These are phyloP conservation scores for Wallacemonas sp. DNA, from an alignment of 208 protist species.

Conservation along the genomic window DNA sequence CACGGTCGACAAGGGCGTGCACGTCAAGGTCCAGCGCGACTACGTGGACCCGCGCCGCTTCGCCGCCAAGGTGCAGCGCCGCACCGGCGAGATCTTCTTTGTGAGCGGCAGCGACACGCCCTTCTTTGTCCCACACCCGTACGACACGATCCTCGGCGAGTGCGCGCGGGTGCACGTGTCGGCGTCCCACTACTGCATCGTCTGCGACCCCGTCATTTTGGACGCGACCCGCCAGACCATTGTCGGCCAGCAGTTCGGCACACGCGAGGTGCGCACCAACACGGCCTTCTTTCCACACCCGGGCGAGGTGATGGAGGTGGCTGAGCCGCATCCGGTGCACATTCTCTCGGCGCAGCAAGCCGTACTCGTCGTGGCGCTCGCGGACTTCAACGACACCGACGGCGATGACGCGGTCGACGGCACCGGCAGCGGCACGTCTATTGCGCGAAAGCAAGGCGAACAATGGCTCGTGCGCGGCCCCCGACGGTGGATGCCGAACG, in stretches of 20 bases:
- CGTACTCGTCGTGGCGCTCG: constrained; percentile 72
- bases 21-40: constrained; percentile 73
- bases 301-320: constrained; percentile 69
- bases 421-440: constrained; percentile 16
- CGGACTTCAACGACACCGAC: constrained; percentile 64
- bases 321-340: constrained; percentile 58
- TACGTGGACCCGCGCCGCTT: constrained; percentile 90
- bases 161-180: constrained; percentile 68
- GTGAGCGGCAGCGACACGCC: constrained; percentile 81
- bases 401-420: background rate
- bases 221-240: constrained; percentile 23
- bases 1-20: constrained; percentile 77
- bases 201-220: constrained; percentile 34
- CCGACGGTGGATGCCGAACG: constrained; percentile 69
- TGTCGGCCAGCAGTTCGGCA: constrained; percentile 29
- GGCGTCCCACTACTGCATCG: constrained; percentile 36
- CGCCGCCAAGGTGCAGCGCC: constrained; percentile 52
- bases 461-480: constrained; percentile 91
- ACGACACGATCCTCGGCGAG: constrained; percentile 83
- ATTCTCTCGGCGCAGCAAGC: constrained; percentile 84
- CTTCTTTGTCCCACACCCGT: constrained; percentile 91
- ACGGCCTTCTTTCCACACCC: constrained; percentile 86
- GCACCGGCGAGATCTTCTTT: constrained; percentile 76
- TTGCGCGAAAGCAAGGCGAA: constrained; percentile 75
- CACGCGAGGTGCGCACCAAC: constrained; percentile 71